Conservation (phyloP, 805 yeast genomes). For the Kregervanrija delftensis region DNA sequence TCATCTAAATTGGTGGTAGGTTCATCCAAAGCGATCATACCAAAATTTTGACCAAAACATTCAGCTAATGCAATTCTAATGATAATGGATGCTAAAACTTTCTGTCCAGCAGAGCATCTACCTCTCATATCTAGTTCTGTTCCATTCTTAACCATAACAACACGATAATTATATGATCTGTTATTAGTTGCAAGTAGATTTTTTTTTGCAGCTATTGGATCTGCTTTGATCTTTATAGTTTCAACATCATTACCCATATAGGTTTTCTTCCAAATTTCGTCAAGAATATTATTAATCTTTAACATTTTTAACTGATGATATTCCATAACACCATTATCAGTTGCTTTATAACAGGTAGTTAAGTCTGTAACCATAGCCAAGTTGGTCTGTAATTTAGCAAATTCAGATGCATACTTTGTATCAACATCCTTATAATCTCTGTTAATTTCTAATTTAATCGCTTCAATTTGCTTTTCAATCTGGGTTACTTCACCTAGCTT, state of each 20-base stretch:
- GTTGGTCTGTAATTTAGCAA: slow-evolving; percentile 71
- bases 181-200: slow-evolving; percentile 22
- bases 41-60: slow-evolving; percentile 91
- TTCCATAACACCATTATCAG: slow-evolving; percentile 90
- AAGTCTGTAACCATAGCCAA: slow-evolving; percentile 74
- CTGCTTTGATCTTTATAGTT: slow-evolving; percentile 79
- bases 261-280: slow-evolving; percentile 90
- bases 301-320: slow-evolving; percentile 88
- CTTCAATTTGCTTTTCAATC: slow-evolving; percentile 60
- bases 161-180: slow-evolving; percentile 86
- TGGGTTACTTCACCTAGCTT: slow-evolving; percentile 84
- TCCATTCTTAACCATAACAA: slow-evolving; percentile 89
- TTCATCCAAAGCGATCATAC: slow-evolving; percentile 93
- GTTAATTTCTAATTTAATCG: slow-evolving; percentile 50
- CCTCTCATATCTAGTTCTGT: slow-evolving; percentile 97
- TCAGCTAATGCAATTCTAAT: slow-evolving; percentile 90
- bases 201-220: slow-evolving; percentile 46
- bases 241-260: slow-evolving; percentile 95
- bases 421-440: slow-evolving; percentile 70
- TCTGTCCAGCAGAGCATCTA: slow-evolving; percentile 96
- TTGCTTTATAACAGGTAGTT: slow-evolving; percentile 71
- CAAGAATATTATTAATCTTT: slow-evolving; percentile 80
- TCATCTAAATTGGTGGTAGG: slow-evolving; percentile 94
- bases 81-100: slow-evolving; percentile 85
- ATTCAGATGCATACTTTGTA: slow-evolving; percentile 54